Evolutionary conservation across 208 protist genomes (phyloP), one percentile per base, ranked within the genome.

Genomic region (Leishmania amazonensis): DNA sequence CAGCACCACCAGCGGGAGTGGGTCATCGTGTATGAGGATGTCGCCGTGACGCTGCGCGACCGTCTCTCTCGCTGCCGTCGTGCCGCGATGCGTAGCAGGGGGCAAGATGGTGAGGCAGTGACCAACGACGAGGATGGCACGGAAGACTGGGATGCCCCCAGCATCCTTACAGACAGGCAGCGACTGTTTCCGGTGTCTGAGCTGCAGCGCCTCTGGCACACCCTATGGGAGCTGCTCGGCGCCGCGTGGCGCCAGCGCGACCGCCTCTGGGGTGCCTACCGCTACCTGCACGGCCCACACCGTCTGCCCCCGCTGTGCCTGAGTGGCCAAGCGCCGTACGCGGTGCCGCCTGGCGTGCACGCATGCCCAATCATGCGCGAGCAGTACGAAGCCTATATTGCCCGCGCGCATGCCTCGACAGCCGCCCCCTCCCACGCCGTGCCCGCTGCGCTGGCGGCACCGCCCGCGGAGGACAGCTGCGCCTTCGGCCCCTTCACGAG

Each of bases 241-340:
- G 94, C 92, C 49, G 85, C 88, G 68, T 97, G 91, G 91, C 88
- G 94, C 9, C 92, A 95, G 81, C 87, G 94, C 1, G 83, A 88
- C 42, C 90, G 90, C 9, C 79, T 95, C 38, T 85, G 91, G 78
- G 91, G 93, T 5, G 85, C 84, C 35, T 90, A 91, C 77, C 81
- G 85, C 72, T 70, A 85, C 67, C 19, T 88, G 54, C 80, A 84
- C 4, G 80, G 80, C 35, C 60, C 82, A 73, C 77, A 74, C 60
- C 71, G 72, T 60, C 74, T 75, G 35, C 68, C 79, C 0, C 77
- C 87, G 64, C 62, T 85, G 42, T 70, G 53, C 4, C 62, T 86
- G 5, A 81, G 75, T 65, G 67, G 70, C 19, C 58, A 67, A 31
- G 81, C 87, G 53, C 58, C 78, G 8, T 53, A 35, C 28, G 78